Base-by-base conservation (phyloP, 352 stramenopile genomes). In the Phytophthora citricola region DNA sequence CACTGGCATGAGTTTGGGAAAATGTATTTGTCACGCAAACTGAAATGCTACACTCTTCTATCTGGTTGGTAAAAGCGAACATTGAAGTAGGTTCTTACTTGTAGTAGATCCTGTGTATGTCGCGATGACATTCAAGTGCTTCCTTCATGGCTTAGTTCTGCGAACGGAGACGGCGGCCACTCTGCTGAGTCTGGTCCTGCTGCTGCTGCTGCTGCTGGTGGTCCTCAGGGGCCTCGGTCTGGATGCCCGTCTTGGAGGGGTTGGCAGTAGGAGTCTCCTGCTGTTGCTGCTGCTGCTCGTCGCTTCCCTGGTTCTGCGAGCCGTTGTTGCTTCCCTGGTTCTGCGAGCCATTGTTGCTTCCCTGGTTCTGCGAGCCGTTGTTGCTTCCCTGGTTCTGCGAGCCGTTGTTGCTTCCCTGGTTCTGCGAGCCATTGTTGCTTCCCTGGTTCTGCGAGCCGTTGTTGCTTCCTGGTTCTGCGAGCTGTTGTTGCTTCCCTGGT, bases 121-220 rank as follows among this genome's bases (percentile, higher is more conserved):
- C 40, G 45, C 12, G 39, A 64, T 53, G 46, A 34, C 52, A 59
- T 69, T 32, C 32, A 45, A 31, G 10, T 24, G 32, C 31, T 55
- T 66, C 20, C 24, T 50, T 32, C 49, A 34, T 24, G 27, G 22
- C 41, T 66, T 71, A 71, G 63, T 67, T 71, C 57, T 67, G 63
- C 57, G 49, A 59, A 50, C 63, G 63, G 38, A 71, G 63, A 51
- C 63, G 57, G 36, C 63, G 63, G 17, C 41, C 63, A 50, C 57
- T 71, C 63, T 71, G 63, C 49, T 71, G 63, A 58, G 57, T 58
- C 38, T 61, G 32, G 24, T 63, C 46, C 36, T 57, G 39, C 24
- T 48, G n/a, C 29, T 60, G 48, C 31, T 55, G 48, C 12, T 56
- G 44, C 20, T 63, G 34, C 26, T 58, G 39, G 15, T 44, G 39